Evolutionary conservation across 305 asterid genomes (phyloP).

Genomic region (Solanum hybrid): DNA sequence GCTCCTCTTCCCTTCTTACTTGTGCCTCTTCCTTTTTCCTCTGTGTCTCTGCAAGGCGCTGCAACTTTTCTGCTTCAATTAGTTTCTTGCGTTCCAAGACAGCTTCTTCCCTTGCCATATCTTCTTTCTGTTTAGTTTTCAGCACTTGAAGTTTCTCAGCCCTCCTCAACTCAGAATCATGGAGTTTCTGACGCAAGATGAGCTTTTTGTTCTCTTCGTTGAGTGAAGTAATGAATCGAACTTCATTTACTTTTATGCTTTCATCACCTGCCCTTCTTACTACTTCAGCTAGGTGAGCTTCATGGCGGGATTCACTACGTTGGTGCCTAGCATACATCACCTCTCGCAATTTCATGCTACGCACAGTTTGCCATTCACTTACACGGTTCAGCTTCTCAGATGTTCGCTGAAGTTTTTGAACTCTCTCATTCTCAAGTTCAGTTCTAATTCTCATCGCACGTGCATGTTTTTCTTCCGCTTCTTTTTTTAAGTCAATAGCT

Average conservation of each 20-base stretch:
- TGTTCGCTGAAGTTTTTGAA: constrained; percentile 90
- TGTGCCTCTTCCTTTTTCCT: constrained; percentile 96
- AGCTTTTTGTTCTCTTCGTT: constrained; percentile 96
- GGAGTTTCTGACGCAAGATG: constrained; percentile 78
- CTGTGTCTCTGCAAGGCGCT: constrained; percentile 90
- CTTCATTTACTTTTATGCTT: constrained; percentile 97
- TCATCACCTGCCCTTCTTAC: constrained; percentile 98
- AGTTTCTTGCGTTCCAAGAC: constrained; percentile 90
- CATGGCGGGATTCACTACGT: constrained; percentile 88
- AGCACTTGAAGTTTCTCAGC: constrained; percentile 90
- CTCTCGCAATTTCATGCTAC: constrained; percentile 82
- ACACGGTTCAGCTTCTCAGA: constrained; percentile 92
- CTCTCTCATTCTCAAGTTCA: constrained; percentile 92
- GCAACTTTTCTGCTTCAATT: constrained; percentile 95
- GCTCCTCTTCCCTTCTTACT: constrained; percentile 95
- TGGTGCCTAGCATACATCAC: constrained; percentile 93
- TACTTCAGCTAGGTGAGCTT: constrained; percentile 89
- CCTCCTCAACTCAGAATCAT: constrained; percentile 88
- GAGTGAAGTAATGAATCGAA: constrained; percentile 89
- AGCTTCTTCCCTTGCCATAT: constrained; percentile 97
- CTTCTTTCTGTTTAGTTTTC: constrained; percentile 86
- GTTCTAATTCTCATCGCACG: constrained; percentile 92
- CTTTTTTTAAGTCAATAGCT: constrained; percentile 77
- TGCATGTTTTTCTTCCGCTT: constrained; percentile 97
- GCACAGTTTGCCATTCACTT: constrained; percentile 89